Conservation (phyloP, 192 early-diverging fungal genomes). For the Coemansia sp. region DNA sequence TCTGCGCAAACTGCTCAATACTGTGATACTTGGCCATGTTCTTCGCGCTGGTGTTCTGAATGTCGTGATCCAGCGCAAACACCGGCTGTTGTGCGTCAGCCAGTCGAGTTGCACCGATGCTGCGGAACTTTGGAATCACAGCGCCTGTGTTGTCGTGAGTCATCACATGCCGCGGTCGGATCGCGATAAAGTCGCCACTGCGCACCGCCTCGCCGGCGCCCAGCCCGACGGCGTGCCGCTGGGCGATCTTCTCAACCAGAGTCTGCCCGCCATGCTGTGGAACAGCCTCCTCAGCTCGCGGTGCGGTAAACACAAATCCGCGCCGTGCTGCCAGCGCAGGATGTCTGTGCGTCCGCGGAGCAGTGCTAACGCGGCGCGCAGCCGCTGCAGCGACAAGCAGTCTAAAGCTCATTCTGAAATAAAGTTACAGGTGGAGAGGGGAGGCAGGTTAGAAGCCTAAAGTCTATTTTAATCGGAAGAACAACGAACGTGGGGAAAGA, state of each 20-base stretch:
- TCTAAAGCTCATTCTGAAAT: conserved; percentile 47
- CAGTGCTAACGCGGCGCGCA: conserved; percentile 22
- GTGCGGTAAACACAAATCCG: conserved; percentile 28
- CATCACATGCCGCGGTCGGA: conserved; percentile 89
- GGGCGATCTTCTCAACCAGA: conserved; percentile 94
- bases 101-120: conserved; percentile 86
- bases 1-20: conserved; percentile 80
- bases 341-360: conserved; percentile 17
- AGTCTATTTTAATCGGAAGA: conserved; percentile 3
- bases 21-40: conserved; percentile 83
- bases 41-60: conserved; percentile 94
- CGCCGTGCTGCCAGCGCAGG: conserved; percentile 21
- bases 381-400: conserved; percentile 52
- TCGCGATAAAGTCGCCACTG: conserved; percentile 92
- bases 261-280: conserved; percentile 85
- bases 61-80: conserved; percentile 97
- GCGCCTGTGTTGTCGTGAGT: conserved; percentile 98
- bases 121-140: conserved; percentile 89
- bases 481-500: background rate
- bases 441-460: background rate
- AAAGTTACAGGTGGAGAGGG: background rate
- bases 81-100: conserved; percentile 79
- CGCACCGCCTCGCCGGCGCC: conserved; percentile 64
- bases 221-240: conserved; percentile 83
- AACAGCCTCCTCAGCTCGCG: conserved; percentile 84